Percentiles rank a stretch among this genome's conserved stretches.
phyloP scores from a whole-genome alignment of 495 filamentous ascomycete genomes.

The Penicillium verhagenii region DNA sequence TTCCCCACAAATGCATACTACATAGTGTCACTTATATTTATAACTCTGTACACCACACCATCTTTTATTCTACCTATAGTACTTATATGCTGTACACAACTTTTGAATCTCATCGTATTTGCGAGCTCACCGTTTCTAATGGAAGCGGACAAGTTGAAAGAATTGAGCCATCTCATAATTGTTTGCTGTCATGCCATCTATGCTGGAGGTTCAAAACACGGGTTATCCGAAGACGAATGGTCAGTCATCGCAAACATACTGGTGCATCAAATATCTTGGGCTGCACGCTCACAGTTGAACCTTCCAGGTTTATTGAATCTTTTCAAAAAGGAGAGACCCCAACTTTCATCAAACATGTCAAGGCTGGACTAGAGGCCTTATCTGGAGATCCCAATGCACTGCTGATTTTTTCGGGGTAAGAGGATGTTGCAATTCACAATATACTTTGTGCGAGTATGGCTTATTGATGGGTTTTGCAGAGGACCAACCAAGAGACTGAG shows the following conservation, averaged over 20 bases:
- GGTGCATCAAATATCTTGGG: background rate
- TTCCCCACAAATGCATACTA: too few relatives aligned
- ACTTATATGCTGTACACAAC: too few relatives aligned
- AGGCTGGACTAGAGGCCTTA: slow-evolving; percentile 55
- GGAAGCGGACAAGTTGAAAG: too few relatives aligned
- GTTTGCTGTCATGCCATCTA: slow-evolving; percentile 85
- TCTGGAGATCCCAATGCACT: slow-evolving; percentile 39
- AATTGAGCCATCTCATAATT: slow-evolving; percentile 55
- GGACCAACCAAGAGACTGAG: slow-evolving; percentile 57
- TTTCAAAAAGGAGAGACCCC: slow-evolving; percentile 73
- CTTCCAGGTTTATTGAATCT: slow-evolving; percentile 51
- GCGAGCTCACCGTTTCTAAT: too few relatives aligned
- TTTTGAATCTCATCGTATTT: too few relatives aligned
- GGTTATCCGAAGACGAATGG: slow-evolving; percentile 65
- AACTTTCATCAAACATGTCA: slow-evolving; percentile 71
- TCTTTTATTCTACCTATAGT: too few relatives aligned
- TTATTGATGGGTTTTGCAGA: slow-evolving; percentile 32
- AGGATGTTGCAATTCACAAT: background rate
- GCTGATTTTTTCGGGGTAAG: slow-evolving; percentile 70
- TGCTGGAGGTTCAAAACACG: slow-evolving; percentile 58
- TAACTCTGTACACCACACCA: too few relatives aligned
- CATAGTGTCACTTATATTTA: too few relatives aligned
- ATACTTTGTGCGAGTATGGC: background rate
- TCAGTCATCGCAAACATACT: slow-evolving; percentile 23
- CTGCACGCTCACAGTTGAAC: background rate